phyloP scores from a whole-genome alignment of 345 rosid species.

The Citrus reticulata region DNA sequence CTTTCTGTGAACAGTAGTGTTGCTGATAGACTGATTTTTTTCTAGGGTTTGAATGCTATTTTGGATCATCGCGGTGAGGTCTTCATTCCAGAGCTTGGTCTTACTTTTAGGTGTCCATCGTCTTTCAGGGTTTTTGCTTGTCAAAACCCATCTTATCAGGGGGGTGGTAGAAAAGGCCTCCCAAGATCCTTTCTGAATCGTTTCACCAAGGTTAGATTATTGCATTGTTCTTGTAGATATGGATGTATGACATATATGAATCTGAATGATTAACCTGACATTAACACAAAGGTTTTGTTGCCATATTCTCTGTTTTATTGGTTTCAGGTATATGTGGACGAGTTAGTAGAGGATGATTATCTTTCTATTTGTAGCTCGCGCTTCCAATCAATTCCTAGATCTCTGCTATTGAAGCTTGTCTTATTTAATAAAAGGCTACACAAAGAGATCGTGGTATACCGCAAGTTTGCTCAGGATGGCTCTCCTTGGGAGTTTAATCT shows the following conservation, averaged over 20 bases:
- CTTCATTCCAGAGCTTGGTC: constrained; percentile 88
- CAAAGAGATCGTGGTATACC: constrained; percentile 71
- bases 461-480: constrained; percentile 81
- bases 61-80: constrained; percentile 97
- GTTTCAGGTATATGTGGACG: constrained; percentile 84
- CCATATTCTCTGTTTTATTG: constrained; percentile 9
- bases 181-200: constrained; percentile 94
- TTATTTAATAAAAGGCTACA: constrained; percentile 67
- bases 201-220: constrained; percentile 69
- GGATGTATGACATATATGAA: background rate
- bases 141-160: constrained; percentile 95
- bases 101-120: constrained; percentile 71
- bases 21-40: background rate
- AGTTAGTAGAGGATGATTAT: constrained; percentile 84
- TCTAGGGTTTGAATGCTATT: constrained; percentile 90
- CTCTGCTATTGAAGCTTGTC: constrained; percentile 69
- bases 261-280: background rate
- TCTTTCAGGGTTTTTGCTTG: constrained; percentile 92
- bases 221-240: background rate
- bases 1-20: background rate
- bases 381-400: constrained; percentile 63
- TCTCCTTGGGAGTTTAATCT: constrained; percentile 98
- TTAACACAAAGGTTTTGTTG: background rate
- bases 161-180: constrained; percentile 98
- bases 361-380: constrained; percentile 71